Conservation (phyloP, 345 rosid genomes). For the Arabidopsis thaliana region TAIR10.1 NC_003075.7:7677501-7678000, state of each 20-base stretch:
- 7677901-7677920: conserved; percentile 41
- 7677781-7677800: conserved; percentile 1
- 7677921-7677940: conserved; percentile 46
- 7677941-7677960: conserved; percentile 39
- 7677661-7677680: background rate
- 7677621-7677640: no score
- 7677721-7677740: background rate
- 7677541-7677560: no score
- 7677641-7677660: background rate
- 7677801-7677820: conserved; percentile 25
- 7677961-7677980: conserved; percentile 35
- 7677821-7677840: conserved; percentile 19
- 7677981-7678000: conserved; percentile 43
- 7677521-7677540: no score
- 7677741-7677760: conserved; percentile 1
- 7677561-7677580: no score
- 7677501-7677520: no score
- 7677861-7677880: conserved; percentile 34
- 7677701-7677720: background rate
- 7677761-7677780: conserved; percentile 5
- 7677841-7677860: background rate
- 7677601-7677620: no score
- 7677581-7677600: no score
- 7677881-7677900: conserved; percentile 37
- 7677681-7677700: background rate